Evolutionary conservation across 2,329 filamentous ascomycete genomes (phyloP).

Genomic region (Colletotrichum camelliae): DNA sequence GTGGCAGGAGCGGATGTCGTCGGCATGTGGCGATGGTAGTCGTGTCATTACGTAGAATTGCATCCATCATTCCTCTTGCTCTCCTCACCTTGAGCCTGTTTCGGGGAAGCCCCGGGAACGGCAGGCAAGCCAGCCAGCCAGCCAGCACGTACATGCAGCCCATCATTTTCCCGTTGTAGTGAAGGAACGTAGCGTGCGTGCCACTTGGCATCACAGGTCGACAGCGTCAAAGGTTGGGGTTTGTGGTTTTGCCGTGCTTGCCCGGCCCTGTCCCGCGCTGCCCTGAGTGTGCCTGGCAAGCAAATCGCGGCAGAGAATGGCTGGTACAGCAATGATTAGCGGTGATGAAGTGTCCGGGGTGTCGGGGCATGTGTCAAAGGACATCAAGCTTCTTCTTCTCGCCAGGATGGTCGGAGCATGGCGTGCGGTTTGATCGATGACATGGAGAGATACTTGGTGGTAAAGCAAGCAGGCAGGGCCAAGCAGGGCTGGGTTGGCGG

Average conservation of each 20-base stretch:
- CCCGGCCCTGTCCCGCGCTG: background rate
- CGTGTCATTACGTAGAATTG: constrained; percentile 20
- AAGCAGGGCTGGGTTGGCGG: background rate
- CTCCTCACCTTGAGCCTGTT: background rate
- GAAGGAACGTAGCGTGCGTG: background rate
- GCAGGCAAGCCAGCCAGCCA: background rate
- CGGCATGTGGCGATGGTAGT: constrained; percentile 16
- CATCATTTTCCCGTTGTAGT: constrained; percentile 16
- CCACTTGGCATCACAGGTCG: background rate
- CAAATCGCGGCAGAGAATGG: background rate
- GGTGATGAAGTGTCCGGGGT: background rate
- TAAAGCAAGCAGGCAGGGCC: background rate
- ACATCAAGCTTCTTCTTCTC: background rate
- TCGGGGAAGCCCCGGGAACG: background rate
- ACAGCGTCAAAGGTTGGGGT: background rate
- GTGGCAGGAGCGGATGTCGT: constrained; percentile 1
- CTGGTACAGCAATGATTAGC: background rate
- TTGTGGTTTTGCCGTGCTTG: background rate
- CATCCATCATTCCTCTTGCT: background rate
- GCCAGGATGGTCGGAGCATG: background rate
- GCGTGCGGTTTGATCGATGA: constrained; percentile 7
- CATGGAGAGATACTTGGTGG: background rate
- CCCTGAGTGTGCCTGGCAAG: background rate
- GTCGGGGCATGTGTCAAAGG: background rate
- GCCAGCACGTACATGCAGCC: background rate